phyloP scores from a whole-genome alignment of 2,329 filamentous ascomycete species.

The Phialocephala sp. region DNA sequence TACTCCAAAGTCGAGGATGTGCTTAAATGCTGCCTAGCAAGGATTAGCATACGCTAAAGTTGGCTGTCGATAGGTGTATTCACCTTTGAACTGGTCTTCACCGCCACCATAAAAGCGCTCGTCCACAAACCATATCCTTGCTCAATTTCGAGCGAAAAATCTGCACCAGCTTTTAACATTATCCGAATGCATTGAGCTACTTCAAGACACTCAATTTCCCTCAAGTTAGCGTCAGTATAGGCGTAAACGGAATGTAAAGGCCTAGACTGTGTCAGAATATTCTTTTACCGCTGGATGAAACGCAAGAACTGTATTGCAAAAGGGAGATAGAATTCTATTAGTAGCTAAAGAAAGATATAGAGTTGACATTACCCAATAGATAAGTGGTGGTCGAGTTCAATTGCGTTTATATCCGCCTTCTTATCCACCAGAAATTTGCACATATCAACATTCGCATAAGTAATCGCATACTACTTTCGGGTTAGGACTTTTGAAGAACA shows the following conservation, averaged over 20 bases:
- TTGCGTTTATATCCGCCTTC: constrained; percentile 25
- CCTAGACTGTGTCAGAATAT: constrained; percentile 18
- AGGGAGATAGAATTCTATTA: constrained; percentile 5
- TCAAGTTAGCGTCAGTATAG: not conserved
- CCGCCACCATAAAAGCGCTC: not conserved
- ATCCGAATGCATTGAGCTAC: constrained; percentile 18
- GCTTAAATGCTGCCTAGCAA: constrained; percentile 17
- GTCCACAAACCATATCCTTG: not conserved
- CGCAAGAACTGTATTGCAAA: constrained; percentile 11
- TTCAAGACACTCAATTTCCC: constrained; percentile 8
- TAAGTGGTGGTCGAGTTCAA: constrained; percentile 17
- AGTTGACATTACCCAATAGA: constrained; percentile 20
- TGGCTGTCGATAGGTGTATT: constrained; percentile 10
- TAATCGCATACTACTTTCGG: constrained; percentile 22
- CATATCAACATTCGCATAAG: constrained; percentile 11
- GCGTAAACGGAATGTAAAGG: constrained; percentile 11
- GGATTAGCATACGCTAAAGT: constrained; percentile 17
- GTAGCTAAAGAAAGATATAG: constrained; percentile 7
- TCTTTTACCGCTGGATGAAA: constrained; percentile 4
- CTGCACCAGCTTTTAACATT: constrained; percentile 25
- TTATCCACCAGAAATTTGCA: constrained; percentile 27
- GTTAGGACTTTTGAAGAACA: constrained; percentile 13
- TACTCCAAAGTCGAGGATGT: constrained; percentile 26
- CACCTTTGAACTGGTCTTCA: constrained; percentile 7
- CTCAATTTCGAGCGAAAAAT: constrained; percentile 18